A percentile compares a stretch with the other conserved stretches of the same genome.
These are phyloP conservation scores for Pichia californica DNA, from an alignment of 805 yeast genomes.

Conservation along the genomic window DNA sequence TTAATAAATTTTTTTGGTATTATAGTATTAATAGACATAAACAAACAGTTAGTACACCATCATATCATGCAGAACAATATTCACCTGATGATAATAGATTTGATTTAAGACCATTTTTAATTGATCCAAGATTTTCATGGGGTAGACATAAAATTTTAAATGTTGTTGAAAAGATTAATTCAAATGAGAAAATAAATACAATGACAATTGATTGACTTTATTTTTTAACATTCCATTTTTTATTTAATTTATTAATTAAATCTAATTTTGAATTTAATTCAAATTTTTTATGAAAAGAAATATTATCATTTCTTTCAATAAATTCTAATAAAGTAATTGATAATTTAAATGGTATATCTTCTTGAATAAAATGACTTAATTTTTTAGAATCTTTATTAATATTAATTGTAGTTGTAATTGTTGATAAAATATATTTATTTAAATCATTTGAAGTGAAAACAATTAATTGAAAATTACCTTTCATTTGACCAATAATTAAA, in stretches of 20 bases:
- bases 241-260: constrained; percentile 24
- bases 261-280: constrained; percentile 19
- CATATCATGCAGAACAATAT: constrained; percentile 96
- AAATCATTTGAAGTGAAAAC: constrained; percentile 45
- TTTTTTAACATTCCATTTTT: constrained; percentile 30
- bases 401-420: constrained; percentile 20
- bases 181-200: constrained; percentile 19
- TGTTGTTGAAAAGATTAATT: constrained; percentile 50
- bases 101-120: constrained; percentile 92
- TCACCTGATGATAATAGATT: constrained; percentile 97
- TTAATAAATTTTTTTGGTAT: constrained; percentile 84
- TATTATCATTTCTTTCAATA: constrained; percentile 38
- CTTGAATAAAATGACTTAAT: constrained; percentile 93
- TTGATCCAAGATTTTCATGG: constrained; percentile 84
- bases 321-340: constrained; percentile 50
- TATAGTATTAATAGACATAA: constrained; percentile 96
- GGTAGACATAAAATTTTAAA: constrained; percentile 85
- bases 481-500: constrained; percentile 95
- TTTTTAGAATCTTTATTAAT: constrained; percentile 32
- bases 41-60: constrained; percentile 95
- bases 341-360: constrained; percentile 71
- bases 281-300: constrained; percentile 14
- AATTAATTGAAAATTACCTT: constrained; percentile 86
- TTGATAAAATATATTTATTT: constrained; percentile 15
- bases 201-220: background rate